Conservation (phyloP, 78 protist genomes). For the Dictyostelium intermedium region DNA sequence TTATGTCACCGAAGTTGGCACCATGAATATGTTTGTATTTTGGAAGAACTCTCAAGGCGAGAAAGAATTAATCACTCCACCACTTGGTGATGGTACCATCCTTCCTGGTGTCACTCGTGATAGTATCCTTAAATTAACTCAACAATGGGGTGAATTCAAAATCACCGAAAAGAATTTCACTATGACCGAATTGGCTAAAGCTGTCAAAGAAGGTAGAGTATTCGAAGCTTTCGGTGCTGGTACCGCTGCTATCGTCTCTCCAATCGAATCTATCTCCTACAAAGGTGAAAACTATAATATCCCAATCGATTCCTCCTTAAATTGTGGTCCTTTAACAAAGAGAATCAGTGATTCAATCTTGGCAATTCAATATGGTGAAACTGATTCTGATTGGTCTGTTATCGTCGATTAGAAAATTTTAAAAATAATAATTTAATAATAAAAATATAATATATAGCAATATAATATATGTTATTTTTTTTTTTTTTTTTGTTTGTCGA, state of each 20-base stretch:
- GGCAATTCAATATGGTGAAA: conserved; percentile 92
- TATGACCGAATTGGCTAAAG: conserved; percentile 91
- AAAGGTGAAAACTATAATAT: conserved; percentile 84
- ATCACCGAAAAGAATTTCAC: conserved; percentile 91
- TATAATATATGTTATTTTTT: neutral
- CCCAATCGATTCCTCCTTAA: conserved; percentile 71
- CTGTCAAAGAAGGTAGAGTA: conserved; percentile 87
- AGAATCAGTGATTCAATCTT: conserved; percentile 69
- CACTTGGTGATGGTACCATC: conserved; percentile 94
- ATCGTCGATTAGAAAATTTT: conserved; percentile 1
- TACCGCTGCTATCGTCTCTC: conserved; percentile 98
- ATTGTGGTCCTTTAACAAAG: conserved; percentile 81
- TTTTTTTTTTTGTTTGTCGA: too few relatives aligned
- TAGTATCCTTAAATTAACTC: conserved; percentile 88
- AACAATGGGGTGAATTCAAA: conserved; percentile 89
- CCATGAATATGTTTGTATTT: conserved; percentile 97
- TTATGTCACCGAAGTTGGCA: conserved; percentile 98
- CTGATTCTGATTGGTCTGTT: conserved; percentile 86
- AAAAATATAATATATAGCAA: neutral
- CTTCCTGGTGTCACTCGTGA: conserved; percentile 99
- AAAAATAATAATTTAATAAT: neutral
- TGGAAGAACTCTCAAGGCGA: conserved; percentile 91
- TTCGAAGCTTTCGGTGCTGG: conserved; percentile 98
- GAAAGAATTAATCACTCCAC: conserved; percentile 90
- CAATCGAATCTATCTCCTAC: conserved; percentile 89